Evolutionary conservation across 345 rosid genomes (phyloP).

Genomic region (Camelina neglecta): DNA sequence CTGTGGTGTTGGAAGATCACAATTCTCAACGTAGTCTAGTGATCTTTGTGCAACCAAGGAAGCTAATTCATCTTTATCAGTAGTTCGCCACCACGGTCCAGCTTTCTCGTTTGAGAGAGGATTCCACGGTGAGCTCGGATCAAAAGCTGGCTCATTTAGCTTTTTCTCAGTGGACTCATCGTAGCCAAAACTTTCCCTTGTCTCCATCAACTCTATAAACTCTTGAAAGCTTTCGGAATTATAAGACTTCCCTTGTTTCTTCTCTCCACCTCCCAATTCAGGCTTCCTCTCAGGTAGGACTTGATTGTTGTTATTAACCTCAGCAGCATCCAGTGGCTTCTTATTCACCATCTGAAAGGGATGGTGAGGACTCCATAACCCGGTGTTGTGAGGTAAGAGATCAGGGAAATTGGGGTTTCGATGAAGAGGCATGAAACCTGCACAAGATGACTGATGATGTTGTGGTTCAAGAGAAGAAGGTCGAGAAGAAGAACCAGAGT

Average conservation of each 20-base stretch:
- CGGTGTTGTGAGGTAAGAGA: constrained; percentile 56
- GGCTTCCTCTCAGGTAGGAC: constrained; percentile 38
- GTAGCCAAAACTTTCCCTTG: constrained; percentile 46
- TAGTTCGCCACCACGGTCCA: constrained; percentile 87
- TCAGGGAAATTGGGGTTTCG: constrained; percentile 54
- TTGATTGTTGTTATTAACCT: constrained; percentile 42
- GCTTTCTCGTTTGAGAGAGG: constrained; percentile 53
- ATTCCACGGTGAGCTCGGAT: constrained; percentile 70
- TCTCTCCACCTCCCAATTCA: constrained; percentile 19
- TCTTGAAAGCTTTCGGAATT: constrained; percentile 48
- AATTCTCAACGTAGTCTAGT: constrained; percentile 68
- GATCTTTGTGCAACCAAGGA: constrained; percentile 89
- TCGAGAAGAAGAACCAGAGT: constrained; percentile 51
- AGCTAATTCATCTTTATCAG: constrained; percentile 82
- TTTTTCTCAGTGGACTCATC: constrained; percentile 46
- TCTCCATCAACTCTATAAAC: constrained; percentile 50
- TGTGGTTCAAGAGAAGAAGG: constrained; percentile 41
- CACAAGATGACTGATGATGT: constrained; percentile 47
- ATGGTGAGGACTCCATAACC: constrained; percentile 76
- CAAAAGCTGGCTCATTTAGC: constrained; percentile 47
- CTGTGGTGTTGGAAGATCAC: constrained; percentile 90
- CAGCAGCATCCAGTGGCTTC: constrained; percentile 40
- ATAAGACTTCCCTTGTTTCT: constrained; percentile 30
- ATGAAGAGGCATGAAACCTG: constrained; percentile 64
- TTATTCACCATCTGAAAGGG: constrained; percentile 39